Conservation (phyloP, 2,329 filamentous ascomycete species). For the Curvularia eragrostidis region DNA sequence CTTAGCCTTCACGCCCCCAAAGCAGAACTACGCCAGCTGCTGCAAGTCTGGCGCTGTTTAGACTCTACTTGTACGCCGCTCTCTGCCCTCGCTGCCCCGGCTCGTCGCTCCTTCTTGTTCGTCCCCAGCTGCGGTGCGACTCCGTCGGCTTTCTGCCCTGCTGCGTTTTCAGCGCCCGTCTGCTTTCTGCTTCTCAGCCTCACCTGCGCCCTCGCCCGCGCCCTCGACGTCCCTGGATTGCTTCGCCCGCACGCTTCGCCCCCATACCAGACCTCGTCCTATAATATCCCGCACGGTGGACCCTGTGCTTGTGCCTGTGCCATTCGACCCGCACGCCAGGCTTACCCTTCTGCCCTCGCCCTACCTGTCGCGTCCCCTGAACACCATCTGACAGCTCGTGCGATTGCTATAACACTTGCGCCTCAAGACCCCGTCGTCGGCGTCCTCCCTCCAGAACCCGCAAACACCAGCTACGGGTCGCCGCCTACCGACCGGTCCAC, state of each 20-base stretch:
- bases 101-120: neutral
- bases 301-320: slow-evolving; percentile 9
- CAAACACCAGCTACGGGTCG: slow-evolving; percentile 23
- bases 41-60: neutral
- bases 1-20: neutral
- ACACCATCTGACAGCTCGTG: neutral
- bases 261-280: slow-evolving; percentile 3
- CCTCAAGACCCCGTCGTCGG: slow-evolving; percentile 15
- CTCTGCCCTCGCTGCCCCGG: neutral
- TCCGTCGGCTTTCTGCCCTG: neutral
- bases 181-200: slow-evolving; percentile 3
- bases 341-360: neutral
- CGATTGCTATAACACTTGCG: neutral
- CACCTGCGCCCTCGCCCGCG: neutral
- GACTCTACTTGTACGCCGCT: neutral
- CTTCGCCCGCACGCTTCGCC: neutral
- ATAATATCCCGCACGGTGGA: slow-evolving; percentile 5
- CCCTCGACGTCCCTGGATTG: neutral
- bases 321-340: slow-evolving; percentile 4
- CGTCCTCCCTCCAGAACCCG: slow-evolving; percentile 12
- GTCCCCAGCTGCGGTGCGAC: neutral
- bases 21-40: neutral
- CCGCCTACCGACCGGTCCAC: slow-evolving; percentile 22
- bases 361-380: slow-evolving; percentile 2
- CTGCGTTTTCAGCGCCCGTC: neutral